Evolutionary conservation across 192 early-diverging fungal genomes (phyloP), one percentile per base, ranked within the genome.

Genomic region (Podila clonocystis): DNA sequence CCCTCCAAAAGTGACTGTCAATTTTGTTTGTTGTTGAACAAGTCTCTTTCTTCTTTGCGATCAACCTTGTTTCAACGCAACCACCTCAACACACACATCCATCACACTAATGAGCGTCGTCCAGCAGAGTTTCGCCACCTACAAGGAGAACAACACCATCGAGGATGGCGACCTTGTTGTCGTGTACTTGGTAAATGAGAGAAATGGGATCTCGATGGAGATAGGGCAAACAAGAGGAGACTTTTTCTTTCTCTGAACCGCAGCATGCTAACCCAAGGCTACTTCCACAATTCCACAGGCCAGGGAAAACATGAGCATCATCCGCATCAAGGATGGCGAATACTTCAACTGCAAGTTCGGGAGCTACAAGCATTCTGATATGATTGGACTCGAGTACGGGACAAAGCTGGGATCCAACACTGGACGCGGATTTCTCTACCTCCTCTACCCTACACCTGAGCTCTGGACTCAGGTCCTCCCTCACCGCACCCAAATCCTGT

Each of bases 401-500:
- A 89, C 89, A 19, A 95, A 92, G 78, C 90, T 94, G 38, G 62
- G 45, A 41, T 78, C 95, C 86, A 67, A 94, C 41, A 72, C 83
- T 22, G 90, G 89, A 22, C 88, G 84, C 62, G 95, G 93, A 9
- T 96, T 92, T 68, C 86, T 97, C 12, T 95, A 94, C 70, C 82
- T 99, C 22, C 86, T 99, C 22, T 90, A 94, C 52, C 96, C 96
- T 11, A 97, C 97, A 1, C 97, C 97, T 1, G 97, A 97, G 72
- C 89, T 99, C 29, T 99, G 97, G 97, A 99, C 97, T 0, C 84
- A 91, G 58, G 88, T 91, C 9, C 86, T 99, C 19, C 96, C 97
- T 15, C 97, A 99, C 73, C 89, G 97, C 50, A 99, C 97, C 13
- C 97, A 99, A 83, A 99, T 99, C 50, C 84, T 99, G 26, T 99